Percentiles rank a stretch among this genome's conserved stretches.
phyloP scores from a whole-genome alignment of 2,329 filamentous ascomycete species.

The Venturia aucupariae region DNA sequence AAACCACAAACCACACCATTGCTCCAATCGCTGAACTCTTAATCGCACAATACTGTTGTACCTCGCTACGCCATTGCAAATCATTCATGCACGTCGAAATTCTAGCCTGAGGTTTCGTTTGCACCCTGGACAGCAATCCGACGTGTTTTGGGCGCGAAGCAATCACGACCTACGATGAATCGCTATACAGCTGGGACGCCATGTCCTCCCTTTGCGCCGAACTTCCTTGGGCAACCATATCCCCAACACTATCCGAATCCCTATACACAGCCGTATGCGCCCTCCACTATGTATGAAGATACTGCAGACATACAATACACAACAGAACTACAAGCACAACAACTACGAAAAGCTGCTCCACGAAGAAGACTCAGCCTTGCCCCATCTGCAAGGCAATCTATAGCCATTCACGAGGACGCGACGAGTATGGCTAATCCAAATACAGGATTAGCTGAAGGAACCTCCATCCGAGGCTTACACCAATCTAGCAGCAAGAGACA shows the following conservation, averaged over 20 bases:
- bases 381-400: constrained; percentile 11
- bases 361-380: constrained; percentile 24
- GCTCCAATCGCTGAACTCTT: background rate
- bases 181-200: constrained; percentile 13
- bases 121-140: background rate
- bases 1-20: background rate
- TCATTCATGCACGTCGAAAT: background rate
- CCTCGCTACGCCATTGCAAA: background rate
- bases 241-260: constrained; percentile 7
- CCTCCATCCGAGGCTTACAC: background rate
- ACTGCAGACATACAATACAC: constrained; percentile 27
- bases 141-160: background rate
- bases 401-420: constrained; percentile 12
- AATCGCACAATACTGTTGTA: background rate
- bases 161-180: constrained; percentile 5
- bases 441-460: background rate
- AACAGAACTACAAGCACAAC: constrained; percentile 24
- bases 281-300: constrained; percentile 11
- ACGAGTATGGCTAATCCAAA: background rate
- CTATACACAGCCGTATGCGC: constrained; percentile 9
- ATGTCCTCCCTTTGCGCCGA: constrained; percentile 9
- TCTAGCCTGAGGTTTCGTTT: background rate
- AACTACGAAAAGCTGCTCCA: constrained; percentile 25
- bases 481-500: background rate
- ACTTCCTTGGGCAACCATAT: background rate